Evolutionary conservation across 805 yeast species (phyloP).

Genomic region (Candida maris): DNA sequence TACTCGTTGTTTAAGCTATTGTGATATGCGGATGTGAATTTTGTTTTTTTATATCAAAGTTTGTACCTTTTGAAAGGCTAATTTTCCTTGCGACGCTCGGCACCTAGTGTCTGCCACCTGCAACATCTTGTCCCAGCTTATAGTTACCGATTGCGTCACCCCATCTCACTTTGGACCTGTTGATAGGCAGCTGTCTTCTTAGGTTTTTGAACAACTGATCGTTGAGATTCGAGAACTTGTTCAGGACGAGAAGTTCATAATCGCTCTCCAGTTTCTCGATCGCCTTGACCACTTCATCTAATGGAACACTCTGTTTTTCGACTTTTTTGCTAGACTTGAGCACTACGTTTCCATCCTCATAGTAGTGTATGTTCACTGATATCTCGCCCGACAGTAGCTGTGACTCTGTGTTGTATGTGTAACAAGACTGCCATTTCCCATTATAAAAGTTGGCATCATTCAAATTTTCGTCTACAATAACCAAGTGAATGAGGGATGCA

Average conservation of each 20-base stretch:
- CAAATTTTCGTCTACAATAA: conserved; percentile 67
- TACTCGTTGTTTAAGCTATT: conserved; percentile 53
- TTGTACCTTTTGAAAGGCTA: no score
- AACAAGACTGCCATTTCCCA: conserved; percentile 81
- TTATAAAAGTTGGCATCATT: conserved; percentile 81
- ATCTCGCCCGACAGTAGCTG: conserved; percentile 49
- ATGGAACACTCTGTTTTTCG: conserved; percentile 21
- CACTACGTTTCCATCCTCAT: conserved; percentile 93
- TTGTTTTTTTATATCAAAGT: no score
- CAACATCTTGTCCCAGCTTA: conserved; percentile 79
- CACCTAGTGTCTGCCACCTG: conserved; percentile 35
- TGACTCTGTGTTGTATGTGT: conserved; percentile 38
- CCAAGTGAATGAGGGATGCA: conserved; percentile 34
- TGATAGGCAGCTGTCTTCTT: conserved; percentile 88
- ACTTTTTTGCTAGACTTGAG: conserved; percentile 47
- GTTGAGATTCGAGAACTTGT: conserved; percentile 66
- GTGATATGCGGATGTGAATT: conserved; percentile 2
- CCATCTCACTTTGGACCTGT: conserved; percentile 91
- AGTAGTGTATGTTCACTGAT: conserved; percentile 79
- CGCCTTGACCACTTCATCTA: conserved; percentile 34
- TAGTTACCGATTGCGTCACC: conserved; percentile 89
- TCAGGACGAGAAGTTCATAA: conserved; percentile 57
- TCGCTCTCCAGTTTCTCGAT: conserved; percentile 57
- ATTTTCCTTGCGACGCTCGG: background rate
- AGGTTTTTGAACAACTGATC: conserved; percentile 77